phyloP scores from a whole-genome alignment of 2,329 filamentous ascomycete species.

The Akanthomyces uredinophilus region DNA sequence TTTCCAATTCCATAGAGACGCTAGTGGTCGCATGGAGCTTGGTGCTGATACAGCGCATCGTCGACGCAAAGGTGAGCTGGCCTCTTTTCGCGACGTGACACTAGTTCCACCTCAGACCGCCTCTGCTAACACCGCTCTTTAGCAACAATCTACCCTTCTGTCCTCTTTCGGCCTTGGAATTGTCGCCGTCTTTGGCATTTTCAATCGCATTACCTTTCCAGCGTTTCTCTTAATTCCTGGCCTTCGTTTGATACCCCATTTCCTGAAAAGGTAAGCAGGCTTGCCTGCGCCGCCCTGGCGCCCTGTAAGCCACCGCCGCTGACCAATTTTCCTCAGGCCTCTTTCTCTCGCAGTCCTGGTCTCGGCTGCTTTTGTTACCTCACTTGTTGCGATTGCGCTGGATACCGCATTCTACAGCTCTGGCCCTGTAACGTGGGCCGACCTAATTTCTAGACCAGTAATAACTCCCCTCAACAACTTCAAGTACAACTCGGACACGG shows the following conservation, averaged over 20 bases:
- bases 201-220: conserved; percentile 96
- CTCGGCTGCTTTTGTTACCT: conserved; percentile 61
- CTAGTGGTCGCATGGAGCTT: conserved; percentile 88
- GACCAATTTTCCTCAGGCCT: conserved; percentile 40
- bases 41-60: conserved; percentile 83
- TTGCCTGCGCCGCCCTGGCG: not conserved
- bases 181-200: conserved; percentile 77
- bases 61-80: conserved; percentile 64
- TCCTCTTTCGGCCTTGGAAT: conserved; percentile 75
- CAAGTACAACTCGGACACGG: conserved; percentile 63
- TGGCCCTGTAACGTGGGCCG: conserved; percentile 58
- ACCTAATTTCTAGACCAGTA: conserved; percentile 59
- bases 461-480: conserved; percentile 77
- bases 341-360: conserved; percentile 58
- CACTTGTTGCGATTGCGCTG: conserved; percentile 67
- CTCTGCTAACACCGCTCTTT: conserved; percentile 24
- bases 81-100: not conserved
- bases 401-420: conserved; percentile 81
- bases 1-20: conserved; percentile 96
- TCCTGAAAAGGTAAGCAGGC: conserved; percentile 64
- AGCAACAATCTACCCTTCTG: conserved; percentile 71
- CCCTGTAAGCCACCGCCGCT: conserved; percentile 3
- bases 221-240: conserved; percentile 85
- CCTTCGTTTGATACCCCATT: conserved; percentile 78
- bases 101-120: conserved; percentile 2